Evolutionary conservation across 805 yeast genomes (phyloP), one percentile per base, ranked within the genome.

Genomic region (Pichia rugopelliculosa): DNA sequence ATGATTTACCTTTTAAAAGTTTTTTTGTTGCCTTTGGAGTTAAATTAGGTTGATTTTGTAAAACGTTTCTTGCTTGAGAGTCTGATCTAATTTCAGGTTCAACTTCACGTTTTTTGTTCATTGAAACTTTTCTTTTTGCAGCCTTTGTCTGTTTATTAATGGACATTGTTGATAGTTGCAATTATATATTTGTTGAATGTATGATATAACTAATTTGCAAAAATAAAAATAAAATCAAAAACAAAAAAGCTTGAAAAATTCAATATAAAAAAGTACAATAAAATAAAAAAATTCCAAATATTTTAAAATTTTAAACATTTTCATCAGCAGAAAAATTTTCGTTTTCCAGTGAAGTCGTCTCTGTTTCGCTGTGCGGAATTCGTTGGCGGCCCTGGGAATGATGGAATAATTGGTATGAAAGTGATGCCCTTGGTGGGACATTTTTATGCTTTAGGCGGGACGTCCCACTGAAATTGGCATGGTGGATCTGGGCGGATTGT

Each of bases 21-120:
- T 68, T 66, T 18, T 72, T 73, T 21, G 65, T 73, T 3, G 87
- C 74, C 60, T 77, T 82, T 36, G 80, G 81, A 0, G 84, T 78
- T 40, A 76, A 61, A 39, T 78, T 78, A 15, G 87, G 84, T 59
- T 75, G 79, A 44, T 62, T 67, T 24, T 75, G 77, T 44, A 85
- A 65, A 52, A 79, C 71, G 60, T 86, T 86, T 57, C 86, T 72
- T 5, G 93, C 91, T n/a, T 69, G 71, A 0, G 79, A 71, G 59
- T 85, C 90, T 26, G 76, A 66, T 52, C 71, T 72, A 23, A 85
- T 84, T 56, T 85, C 91, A 2, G 87, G 77, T 48, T 77, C 79
- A 2, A 82, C 76, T 18, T 71, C 69, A 53, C 87, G 73, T 24
- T 73, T 74, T 36, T 70, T 68, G 58, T 79, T 80, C 59, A 76